phyloP scores from a whole-genome alignment of 495 filamentous ascomycete genomes.

The Penicillium odoratum region DNA sequence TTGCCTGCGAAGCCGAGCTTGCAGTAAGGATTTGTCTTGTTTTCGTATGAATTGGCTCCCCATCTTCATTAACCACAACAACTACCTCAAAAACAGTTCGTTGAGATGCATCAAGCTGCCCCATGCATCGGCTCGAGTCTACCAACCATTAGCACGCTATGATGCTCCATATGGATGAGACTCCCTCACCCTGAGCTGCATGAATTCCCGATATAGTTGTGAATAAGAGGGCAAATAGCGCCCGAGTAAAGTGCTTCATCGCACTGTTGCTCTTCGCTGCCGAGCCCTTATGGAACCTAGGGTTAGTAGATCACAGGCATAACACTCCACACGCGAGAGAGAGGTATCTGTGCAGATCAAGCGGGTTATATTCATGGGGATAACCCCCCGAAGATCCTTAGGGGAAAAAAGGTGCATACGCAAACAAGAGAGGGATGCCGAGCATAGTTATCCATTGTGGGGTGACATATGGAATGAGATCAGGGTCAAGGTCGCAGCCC shows the following conservation, averaged over 20 bases:
- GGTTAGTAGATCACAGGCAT: constrained; percentile 17
- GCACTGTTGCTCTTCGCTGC: constrained; percentile 1
- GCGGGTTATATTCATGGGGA: constrained; percentile 21
- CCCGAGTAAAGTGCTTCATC: constrained; percentile 24
- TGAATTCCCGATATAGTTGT: constrained; percentile 16
- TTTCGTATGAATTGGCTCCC: constrained; percentile 46
- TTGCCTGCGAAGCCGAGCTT: constrained; percentile 4
- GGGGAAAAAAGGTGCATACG: not conserved
- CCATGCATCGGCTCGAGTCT: constrained; percentile 9
- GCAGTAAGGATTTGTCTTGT: constrained; percentile 12
- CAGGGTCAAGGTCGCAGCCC: constrained; percentile 6
- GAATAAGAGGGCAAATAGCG: constrained; percentile 17
- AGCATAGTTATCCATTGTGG: constrained; percentile 20
- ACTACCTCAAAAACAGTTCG: constrained; percentile 50
- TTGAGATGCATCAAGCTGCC: constrained; percentile 7
- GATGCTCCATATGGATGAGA: not conserved
- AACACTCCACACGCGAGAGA: constrained; percentile 15
- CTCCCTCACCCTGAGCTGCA: constrained; percentile 18
- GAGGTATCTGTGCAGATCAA: constrained; percentile 24
- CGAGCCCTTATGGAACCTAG: constrained; percentile 10
- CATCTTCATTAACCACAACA: constrained; percentile 65
- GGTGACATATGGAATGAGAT: constrained; percentile 28
- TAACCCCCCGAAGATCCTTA: not conserved
- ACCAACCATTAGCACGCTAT: constrained; percentile 6
- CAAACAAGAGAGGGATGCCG: constrained; percentile 18